Base-by-base conservation (phyloP, 805 yeast genomes). In the Nakazawaea laoshanensis region DNA sequence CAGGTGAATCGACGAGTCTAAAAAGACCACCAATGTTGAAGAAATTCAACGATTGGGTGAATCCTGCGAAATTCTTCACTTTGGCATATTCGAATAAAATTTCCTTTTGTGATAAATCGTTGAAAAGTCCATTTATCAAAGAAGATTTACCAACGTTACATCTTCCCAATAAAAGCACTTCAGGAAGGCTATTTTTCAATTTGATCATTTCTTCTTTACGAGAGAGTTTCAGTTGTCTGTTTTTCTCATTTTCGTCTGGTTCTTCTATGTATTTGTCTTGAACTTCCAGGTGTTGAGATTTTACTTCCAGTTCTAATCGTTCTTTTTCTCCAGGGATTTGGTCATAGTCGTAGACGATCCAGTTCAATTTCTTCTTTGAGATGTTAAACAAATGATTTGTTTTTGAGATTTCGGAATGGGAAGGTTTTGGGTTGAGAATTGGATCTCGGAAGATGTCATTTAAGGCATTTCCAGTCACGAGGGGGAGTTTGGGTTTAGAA, bases 131-230 rank as follows among this genome's bases (percentile, higher is more conserved):
- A 46, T 83, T 82, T 25, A 87, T 59, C 17, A 87, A 50, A 0
- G 94, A 75, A 0, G 94, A 83, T 49, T 87, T 87, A 0, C 96
- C 96, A 6, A 79, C 87, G 45, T 87, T 87, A 30, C 94, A 79
- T 41, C 84, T 70, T 0, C 96, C 96, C 28, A 87, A 44, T 29
- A 87, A 65, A 3, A 80, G 59, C 4, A 86, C 70, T 47, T 86
- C 95, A 0, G 95, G 95, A 9, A 81, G 57, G 11, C 57, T 59
- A 43, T 48, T 47, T 27, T 38, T 50, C 14, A 44, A 41, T 9
- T 50, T 45, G 40, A 27, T 36, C 17, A 37, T 46, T 48, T 28
- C 52, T 48, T 18, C 49, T 32, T 30, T 37, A 49, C 12, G 43
- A 51, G 15, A 39, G 40, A 13, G 50, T 54, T 20, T 49, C 49